Evolutionary conservation across 2,329 filamentous ascomycete species (phyloP), one percentile per base, ranked within the genome.

Genomic region (Helminthosporium solani): DNA sequence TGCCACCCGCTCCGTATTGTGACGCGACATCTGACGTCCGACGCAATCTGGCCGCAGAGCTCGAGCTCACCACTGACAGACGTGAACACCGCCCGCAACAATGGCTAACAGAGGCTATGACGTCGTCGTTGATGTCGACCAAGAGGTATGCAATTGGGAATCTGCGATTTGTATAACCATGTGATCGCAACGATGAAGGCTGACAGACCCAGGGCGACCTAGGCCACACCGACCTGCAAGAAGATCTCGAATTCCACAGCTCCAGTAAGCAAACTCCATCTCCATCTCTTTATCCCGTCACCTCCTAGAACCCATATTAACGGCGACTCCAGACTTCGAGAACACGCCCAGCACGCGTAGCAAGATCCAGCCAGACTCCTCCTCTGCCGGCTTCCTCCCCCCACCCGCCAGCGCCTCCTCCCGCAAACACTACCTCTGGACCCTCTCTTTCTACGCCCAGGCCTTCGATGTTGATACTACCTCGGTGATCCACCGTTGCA

Each of bases 401-500:
- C 53, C 57, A 40, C 63, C 66, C 40, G 56, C 58, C 42, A 50
- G 58, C 42, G 34, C 56, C 37, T 61, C 66, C 33, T 53, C 54
- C 20, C 61, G 64, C 50, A 97, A 97, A 75, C 88, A 88, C 64
- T 90, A 86, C 75, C 87, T 97, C 54, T 99, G 94, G 94, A 85
- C 85, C 36, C 78, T 97, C 52, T 84, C 84, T 47, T 99, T 96
- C 78, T 99, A 99, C 76, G 84, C 90, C 45, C 94, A 96, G 75
- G 97, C 94, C 82, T 99, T 99, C 75, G 94, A 99, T 67, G 92
- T 99, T 54, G 94, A 99, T 74, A 97, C 94, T 1, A 85, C 82
- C 49, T 88, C 94, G 42, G 91, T 99, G 16, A 75, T 96, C 45
- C 80, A 85, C 63, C 87, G 94, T 56, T 97, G 94, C 73, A 85